phyloP scores from a whole-genome alignment of 2,329 filamentous ascomycete species.

The Botryotinia globosa region DNA sequence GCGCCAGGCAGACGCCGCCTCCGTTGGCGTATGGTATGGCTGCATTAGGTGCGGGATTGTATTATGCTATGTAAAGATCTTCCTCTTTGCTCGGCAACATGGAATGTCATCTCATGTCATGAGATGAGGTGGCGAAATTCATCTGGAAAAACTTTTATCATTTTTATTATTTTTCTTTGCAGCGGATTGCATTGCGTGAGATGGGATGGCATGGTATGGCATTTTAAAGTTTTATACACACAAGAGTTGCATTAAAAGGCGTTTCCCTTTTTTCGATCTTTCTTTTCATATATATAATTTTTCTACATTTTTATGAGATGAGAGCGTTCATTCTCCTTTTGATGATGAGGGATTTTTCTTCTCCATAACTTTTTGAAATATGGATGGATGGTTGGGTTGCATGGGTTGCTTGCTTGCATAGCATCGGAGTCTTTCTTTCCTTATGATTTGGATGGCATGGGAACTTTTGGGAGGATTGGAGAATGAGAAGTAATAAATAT shows the following conservation, averaged over 20 bases:
- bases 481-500: neutral
- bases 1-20: slow-evolving; percentile 23
- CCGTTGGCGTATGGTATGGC: slow-evolving; percentile 28
- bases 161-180: neutral
- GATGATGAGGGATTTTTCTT: neutral
- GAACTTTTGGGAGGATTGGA: neutral
- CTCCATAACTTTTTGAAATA: neutral
- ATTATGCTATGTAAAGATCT: slow-evolving; percentile 26
- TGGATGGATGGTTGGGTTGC: neutral
- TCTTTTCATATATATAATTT: no score
- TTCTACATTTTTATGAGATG: neutral
- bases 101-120: no score
- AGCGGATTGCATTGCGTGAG: neutral
- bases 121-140: neutral
- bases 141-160: neutral
- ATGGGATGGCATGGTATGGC: neutral
- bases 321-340: neutral
- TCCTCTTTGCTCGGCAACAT: slow-evolving; percentile 11
- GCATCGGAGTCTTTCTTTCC: neutral
- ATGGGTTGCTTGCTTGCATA: neutral
- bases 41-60: slow-evolving; percentile 29
- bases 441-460: neutral
- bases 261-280: neutral
- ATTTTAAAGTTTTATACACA: neutral
- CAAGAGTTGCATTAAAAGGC: neutral